These are phyloP conservation scores for Talaromyces sp. DNA, from an alignment of 2,329 filamentous ascomycete genomes.

Conservation along the genomic window DNA sequence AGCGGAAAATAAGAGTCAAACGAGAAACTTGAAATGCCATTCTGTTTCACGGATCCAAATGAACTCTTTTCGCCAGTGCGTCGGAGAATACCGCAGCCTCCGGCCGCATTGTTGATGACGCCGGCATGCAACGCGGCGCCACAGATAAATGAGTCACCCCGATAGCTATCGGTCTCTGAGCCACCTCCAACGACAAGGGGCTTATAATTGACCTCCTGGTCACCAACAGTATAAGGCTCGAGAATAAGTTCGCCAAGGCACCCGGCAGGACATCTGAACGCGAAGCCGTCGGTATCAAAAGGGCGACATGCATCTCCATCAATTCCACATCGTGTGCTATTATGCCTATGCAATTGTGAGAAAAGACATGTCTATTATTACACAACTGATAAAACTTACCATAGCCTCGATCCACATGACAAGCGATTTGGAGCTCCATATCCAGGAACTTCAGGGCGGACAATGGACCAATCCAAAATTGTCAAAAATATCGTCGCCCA, in stretches of 20 bases:
- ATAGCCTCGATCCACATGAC: conserved; percentile 28
- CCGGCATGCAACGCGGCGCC: conserved; percentile 57
- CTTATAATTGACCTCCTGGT: conserved; percentile 50
- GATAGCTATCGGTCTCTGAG: conserved; percentile 43
- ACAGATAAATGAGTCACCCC: conserved; percentile 59
- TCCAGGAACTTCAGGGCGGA: conserved; percentile 24
- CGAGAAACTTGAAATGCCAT: conserved; percentile 48
- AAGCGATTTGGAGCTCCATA: conserved; percentile 31
- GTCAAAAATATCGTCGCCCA: conserved; percentile 32
- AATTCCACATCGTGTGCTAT: conserved; percentile 47
- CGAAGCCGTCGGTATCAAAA: conserved; percentile 49
- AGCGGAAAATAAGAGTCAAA: conserved; percentile 56
- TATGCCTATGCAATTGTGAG: conserved; percentile 18
- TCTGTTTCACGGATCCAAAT: conserved; percentile 42
- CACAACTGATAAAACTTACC: conserved; percentile 25
- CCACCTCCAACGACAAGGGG: conserved; percentile 53
- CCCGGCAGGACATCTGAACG: conserved; percentile 56
- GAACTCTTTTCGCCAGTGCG: conserved; percentile 47
- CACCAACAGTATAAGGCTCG: conserved; percentile 55
- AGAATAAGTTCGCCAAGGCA: conserved; percentile 49
- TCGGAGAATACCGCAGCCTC: conserved; percentile 53
- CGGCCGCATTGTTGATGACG: conserved; percentile 48
- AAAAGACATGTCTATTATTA: neutral
- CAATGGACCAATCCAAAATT: conserved; percentile 25
- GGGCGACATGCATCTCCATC: conserved; percentile 54